A percentile compares a stretch with the other conserved stretches of the same genome.
Evolutionary conservation across 2,329 filamentous ascomycete species (phyloP).

Genomic region (Scytalidium sp.): DNA sequence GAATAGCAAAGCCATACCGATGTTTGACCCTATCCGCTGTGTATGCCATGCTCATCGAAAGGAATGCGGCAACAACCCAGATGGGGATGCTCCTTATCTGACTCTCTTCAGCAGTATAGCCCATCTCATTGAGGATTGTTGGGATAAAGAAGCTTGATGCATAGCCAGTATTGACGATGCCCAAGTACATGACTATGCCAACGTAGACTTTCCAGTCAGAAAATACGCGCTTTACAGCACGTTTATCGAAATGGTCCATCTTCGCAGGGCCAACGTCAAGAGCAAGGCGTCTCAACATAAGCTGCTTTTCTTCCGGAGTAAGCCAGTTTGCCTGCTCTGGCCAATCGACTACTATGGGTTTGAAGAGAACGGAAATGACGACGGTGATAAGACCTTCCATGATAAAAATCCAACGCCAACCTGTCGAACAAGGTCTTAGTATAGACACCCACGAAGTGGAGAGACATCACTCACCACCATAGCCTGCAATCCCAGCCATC

Average conservation of each 20-base stretch:
- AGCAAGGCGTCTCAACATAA: slow-evolving; percentile 18
- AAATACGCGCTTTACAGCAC: slow-evolving; percentile 36
- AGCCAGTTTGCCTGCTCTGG: slow-evolving; percentile 39
- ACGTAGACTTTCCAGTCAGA: slow-evolving; percentile 43
- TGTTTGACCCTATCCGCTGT: slow-evolving; percentile 31
- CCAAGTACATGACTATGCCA: slow-evolving; percentile 53
- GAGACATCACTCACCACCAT: slow-evolving; percentile 46
- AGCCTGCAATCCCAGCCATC: slow-evolving; percentile 39
- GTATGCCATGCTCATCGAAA: slow-evolving; percentile 28
- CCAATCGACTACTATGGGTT: slow-evolving; percentile 46
- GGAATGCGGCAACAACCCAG: slow-evolving; percentile 29
- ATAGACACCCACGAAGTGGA: slow-evolving; percentile 17
- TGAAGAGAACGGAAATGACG: slow-evolving; percentile 29
- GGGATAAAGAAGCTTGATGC: slow-evolving; percentile 36
- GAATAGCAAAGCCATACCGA: slow-evolving; percentile 33
- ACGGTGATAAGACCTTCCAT: slow-evolving; percentile 28
- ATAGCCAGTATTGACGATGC: slow-evolving; percentile 47
- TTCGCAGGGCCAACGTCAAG: slow-evolving; percentile 16
- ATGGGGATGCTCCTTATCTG: slow-evolving; percentile 36
- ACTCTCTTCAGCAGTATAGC: slow-evolving; percentile 29
- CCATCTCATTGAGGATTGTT: slow-evolving; percentile 37
- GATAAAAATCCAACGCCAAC: slow-evolving; percentile 35
- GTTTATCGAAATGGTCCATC: slow-evolving; percentile 28
- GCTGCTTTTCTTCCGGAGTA: slow-evolving; percentile 31
- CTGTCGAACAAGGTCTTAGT: neutral